Conservation (phyloP, 257 asterid genomes). For the Plantago elongata region DNA sequence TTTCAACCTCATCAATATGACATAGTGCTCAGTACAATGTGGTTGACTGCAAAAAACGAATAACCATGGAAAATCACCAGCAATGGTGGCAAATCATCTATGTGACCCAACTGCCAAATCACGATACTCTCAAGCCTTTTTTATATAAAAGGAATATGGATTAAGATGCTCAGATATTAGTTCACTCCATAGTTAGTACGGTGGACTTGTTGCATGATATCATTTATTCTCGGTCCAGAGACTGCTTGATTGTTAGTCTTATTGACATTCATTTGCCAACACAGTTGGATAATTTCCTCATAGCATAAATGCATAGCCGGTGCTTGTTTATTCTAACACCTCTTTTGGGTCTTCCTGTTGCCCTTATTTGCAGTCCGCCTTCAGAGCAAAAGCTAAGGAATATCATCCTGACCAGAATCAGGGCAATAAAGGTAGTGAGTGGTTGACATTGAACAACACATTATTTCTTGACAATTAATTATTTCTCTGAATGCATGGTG, state of each 20-base stretch:
- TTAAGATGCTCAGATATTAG: too few relatives aligned
- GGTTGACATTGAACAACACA: neutral
- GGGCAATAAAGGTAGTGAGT: slow-evolving; percentile 58
- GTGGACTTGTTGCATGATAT: too few relatives aligned
- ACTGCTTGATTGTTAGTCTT: neutral
- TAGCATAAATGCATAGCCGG: neutral
- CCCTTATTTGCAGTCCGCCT: slow-evolving; percentile 63
- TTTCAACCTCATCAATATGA: too few relatives aligned
- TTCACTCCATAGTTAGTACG: too few relatives aligned
- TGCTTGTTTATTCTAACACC: neutral
- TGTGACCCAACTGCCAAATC: too few relatives aligned
- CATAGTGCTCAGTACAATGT: too few relatives aligned
- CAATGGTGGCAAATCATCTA: too few relatives aligned
- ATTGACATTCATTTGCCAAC: neutral
- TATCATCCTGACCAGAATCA: slow-evolving; percentile 95
- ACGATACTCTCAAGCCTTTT: too few relatives aligned
- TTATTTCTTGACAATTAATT: slow-evolving; percentile 3
- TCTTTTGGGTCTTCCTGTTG: slow-evolving; percentile 4
- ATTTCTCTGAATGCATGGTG: slow-evolving; percentile 14
- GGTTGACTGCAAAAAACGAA: too few relatives aligned
- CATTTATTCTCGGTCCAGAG: too few relatives aligned
- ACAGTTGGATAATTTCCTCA: neutral
- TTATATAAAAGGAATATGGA: too few relatives aligned
- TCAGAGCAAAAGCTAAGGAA: slow-evolving; percentile 77
- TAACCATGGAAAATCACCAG: too few relatives aligned